phyloP scores from a whole-genome alignment of 192 early-diverging fungal genomes.

The Podila clonocystis region DNA sequence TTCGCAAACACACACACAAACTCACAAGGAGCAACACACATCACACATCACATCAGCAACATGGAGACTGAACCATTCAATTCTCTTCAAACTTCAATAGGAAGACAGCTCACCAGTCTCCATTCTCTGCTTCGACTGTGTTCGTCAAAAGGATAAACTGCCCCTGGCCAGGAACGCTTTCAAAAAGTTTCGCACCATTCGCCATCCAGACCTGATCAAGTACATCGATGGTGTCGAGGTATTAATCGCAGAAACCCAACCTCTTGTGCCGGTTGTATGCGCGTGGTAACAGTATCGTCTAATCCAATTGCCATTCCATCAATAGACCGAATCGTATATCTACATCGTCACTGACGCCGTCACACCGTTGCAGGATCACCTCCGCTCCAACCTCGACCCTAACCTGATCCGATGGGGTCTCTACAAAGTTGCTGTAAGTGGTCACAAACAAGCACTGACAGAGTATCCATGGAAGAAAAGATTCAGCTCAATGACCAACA shows the following conservation, averaged over 20 bases:
- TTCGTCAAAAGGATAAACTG: constrained; percentile 71
- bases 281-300: too few relatives aligned
- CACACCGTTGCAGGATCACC: constrained; percentile 69
- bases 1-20: background rate
- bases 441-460: background rate
- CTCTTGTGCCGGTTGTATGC: background rate
- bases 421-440: constrained; percentile 86
- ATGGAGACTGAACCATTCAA: too few relatives aligned
- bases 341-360: constrained; percentile 92
- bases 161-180: constrained; percentile 90
- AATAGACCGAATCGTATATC: constrained; percentile 74
- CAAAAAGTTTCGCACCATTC: constrained; percentile 85
- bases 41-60: too few relatives aligned
- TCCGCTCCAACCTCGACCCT: constrained; percentile 58
- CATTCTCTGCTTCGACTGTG: constrained; percentile 87
- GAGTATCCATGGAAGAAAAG: background rate
- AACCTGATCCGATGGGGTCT: constrained; percentile 86
- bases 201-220: constrained; percentile 88
- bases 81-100: constrained; percentile 31
- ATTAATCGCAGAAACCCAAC: background rate
- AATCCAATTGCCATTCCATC: background rate
- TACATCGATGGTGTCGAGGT: constrained; percentile 93
- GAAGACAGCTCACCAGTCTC: constrained; percentile 74
- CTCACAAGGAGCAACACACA: background rate
- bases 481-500: background rate